Evolutionary conservation across 352 stramenopile genomes (phyloP).

Genomic region (Pythium aphanidermatum): DNA sequence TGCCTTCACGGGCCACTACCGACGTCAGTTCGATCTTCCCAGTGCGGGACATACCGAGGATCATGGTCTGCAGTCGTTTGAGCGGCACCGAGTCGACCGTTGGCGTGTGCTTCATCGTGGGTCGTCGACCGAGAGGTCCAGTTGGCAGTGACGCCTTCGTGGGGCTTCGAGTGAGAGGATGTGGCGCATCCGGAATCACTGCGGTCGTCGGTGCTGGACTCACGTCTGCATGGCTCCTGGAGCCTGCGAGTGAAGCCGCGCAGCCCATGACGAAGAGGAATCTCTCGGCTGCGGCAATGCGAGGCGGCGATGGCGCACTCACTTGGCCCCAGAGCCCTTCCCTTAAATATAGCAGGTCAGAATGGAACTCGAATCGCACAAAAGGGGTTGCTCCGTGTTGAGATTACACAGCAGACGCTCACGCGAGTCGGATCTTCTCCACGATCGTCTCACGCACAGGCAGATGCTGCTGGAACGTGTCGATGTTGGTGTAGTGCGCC

Average conservation of each 20-base stretch:
- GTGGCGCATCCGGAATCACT: not conserved
- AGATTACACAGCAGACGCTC: too few species aligned
- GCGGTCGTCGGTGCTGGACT: not conserved
- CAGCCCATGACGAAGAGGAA: constrained; percentile 28
- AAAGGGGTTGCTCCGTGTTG: too few species aligned
- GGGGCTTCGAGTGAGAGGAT: not conserved
- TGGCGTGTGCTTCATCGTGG: constrained; percentile 25
- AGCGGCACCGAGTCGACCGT: constrained; percentile 22
- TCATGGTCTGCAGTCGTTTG: constrained; percentile 32
- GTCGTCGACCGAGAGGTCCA: constrained; percentile 2
- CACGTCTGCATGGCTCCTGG: not conserved
- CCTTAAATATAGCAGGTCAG: too few species aligned
- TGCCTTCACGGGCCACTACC: constrained; percentile 32
- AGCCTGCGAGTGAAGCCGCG: constrained; percentile 17
- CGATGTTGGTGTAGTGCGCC: constrained; percentile 81
- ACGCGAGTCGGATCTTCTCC: constrained; percentile 62
- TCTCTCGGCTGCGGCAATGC: too few species aligned
- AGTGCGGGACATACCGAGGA: constrained; percentile 42
- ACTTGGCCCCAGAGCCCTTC: too few species aligned
- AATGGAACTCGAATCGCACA: too few species aligned
- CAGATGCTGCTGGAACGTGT: constrained; percentile 73
- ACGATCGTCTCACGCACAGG: constrained; percentile 46
- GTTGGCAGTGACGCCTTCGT: constrained; percentile 1
- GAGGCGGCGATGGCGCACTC: too few species aligned
- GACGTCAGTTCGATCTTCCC: constrained; percentile 62